phyloP scores from a whole-genome alignment of 139 green algal species.

The Chlorokybus atmophyticus region DNA sequence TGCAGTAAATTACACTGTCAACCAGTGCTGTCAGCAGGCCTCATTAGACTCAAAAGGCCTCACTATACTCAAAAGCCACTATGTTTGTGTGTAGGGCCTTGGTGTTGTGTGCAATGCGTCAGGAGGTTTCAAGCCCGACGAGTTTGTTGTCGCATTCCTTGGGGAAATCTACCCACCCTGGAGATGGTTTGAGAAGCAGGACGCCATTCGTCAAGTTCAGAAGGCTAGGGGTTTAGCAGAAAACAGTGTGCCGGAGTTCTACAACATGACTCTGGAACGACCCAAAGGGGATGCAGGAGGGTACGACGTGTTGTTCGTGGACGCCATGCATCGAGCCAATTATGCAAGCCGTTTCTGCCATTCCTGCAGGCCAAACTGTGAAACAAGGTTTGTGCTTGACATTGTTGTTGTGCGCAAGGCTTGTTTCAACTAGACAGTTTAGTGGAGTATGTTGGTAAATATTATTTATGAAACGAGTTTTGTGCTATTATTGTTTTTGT shows the following conservation, averaged over 20 bases:
- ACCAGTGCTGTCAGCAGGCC: too few relatives aligned
- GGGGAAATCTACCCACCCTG: conserved; percentile 78
- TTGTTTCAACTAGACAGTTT: too few relatives aligned
- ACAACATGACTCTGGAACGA: conserved; percentile 81
- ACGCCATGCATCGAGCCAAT: conserved; percentile 68
- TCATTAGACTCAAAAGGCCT: too few relatives aligned
- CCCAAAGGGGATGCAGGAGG: conserved; percentile 33
- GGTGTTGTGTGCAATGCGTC: conserved; percentile 22
- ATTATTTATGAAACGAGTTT: too few relatives aligned
- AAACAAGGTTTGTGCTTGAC: conserved; percentile 37
- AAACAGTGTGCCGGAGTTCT: conserved; percentile 91
- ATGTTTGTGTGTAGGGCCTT: conserved; percentile 17
- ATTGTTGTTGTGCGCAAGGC: too few relatives aligned
- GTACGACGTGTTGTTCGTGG: conserved; percentile 80
- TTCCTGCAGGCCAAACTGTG: conserved; percentile 86
- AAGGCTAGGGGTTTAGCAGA: conserved; percentile 45
- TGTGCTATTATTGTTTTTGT: too few relatives aligned
- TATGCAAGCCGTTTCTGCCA: conserved; percentile 80
- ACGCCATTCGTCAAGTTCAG: conserved; percentile 50
- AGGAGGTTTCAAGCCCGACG: conserved; percentile 35
- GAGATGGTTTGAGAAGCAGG: conserved; percentile 89
- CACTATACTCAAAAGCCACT: too few relatives aligned
- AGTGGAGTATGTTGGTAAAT: too few relatives aligned
- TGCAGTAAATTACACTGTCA: too few relatives aligned
- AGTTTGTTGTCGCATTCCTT: conserved; percentile 85